phyloP scores from a whole-genome alignment of 148 eudicot species.

The Tetragonia tetragonoides region DNA sequence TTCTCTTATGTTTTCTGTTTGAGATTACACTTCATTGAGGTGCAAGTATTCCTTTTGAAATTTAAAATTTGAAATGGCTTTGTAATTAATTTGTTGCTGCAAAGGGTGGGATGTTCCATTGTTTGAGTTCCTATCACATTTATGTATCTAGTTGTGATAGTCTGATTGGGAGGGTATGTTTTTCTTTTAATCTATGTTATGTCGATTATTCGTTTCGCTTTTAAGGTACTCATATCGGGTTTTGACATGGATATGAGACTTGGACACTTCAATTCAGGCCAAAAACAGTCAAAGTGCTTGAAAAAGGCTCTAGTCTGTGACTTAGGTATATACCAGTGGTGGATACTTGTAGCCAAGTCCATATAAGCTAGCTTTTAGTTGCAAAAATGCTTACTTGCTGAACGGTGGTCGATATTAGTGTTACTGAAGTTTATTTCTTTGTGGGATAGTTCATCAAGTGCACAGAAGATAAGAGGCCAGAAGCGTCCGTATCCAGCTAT shows the following conservation, averaged over 20 bases:
- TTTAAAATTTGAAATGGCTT: neutral
- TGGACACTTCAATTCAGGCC: neutral
- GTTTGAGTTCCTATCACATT: neutral
- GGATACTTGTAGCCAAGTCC: neutral
- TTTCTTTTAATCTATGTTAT: neutral
- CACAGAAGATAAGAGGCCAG: constrained; percentile 42
- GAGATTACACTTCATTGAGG: neutral
- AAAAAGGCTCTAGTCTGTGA: neutral
- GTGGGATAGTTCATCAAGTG: constrained; percentile 35
- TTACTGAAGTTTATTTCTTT: neutral
- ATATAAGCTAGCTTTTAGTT: neutral
- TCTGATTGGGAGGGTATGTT: neutral
- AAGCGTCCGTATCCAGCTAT: constrained; percentile 49
- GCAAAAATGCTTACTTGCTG: neutral
- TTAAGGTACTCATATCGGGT: neutral
- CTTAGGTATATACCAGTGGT: neutral
- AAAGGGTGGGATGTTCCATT: neutral
- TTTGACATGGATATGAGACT: neutral
- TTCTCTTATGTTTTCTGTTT: neutral
- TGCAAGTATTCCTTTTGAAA: neutral
- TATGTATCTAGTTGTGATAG: too few species aligned
- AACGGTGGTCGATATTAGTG: neutral
- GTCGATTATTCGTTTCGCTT: neutral
- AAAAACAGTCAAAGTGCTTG: neutral
- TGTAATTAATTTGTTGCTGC: neutral